Base-by-base conservation (phyloP, 495 filamentous ascomycete genomes). In the Penicillium antarcticum region DNA sequence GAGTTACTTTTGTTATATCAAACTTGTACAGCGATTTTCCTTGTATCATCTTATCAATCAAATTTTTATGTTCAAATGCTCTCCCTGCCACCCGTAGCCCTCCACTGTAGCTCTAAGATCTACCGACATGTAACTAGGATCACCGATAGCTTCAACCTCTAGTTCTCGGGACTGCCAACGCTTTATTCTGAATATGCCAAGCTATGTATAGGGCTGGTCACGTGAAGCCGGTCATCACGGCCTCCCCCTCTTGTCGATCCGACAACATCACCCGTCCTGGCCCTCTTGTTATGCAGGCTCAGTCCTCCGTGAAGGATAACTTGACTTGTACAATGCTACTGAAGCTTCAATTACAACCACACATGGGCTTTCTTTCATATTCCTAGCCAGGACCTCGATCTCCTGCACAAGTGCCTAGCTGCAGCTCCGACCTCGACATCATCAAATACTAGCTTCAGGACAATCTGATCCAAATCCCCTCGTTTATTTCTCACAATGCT, bases 401-500 rank as follows among this genome's bases (percentile, higher is more conserved):
- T 48, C 18, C 55, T 39, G 52, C 52, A 34, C 45, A 40, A 58
- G 45, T 58, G 67, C 51, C 49, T 51, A 61, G 56, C 54, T 62
- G 44, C 57, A 65, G 57, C 62, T 63, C 57, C 62, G 56, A 52
- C 54, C 33, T 53, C 62, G 55, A 60, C 56, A 56, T 61, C 54
- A 58, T 55, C 57, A 51, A 33, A 45, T 47, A 48, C 32, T 48
- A 42, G 35, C 42, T 39, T 38, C 42, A 40, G 9, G 31, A 42
- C 33, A 37, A 14, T 41, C 47, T 31, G n/a, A 39, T 35, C 24
- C 16, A 32, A 35, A 13, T 19, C 40, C 21, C 33, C 48, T 19
- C 32, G 5, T 33, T 32, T 19, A 13, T 24, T 35, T 51, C 42
- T 41, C 62, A 70, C 47, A 65, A 90, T 89, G 87, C 86, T 89